Evolutionary conservation across 1,284 basidiomycete species (phyloP).

Genomic region (Leccinum pachyderme): DNA sequence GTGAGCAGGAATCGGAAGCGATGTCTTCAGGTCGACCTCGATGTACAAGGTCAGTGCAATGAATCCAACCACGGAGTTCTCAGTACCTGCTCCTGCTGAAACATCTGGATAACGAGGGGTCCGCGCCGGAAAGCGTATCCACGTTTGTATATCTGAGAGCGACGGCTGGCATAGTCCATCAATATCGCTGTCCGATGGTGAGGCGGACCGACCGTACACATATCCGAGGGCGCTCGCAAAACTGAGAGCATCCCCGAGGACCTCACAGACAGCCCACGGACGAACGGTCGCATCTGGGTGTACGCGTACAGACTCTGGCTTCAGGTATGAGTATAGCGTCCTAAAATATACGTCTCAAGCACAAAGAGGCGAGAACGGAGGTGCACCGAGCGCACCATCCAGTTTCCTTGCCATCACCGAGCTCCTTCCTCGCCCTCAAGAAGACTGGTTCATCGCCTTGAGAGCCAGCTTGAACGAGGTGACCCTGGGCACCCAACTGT

Average conservation of each 20-base stretch:
- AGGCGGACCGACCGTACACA: slow-evolving; percentile 42
- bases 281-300: slow-evolving; percentile 81
- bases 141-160: slow-evolving; percentile 74
- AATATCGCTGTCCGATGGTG: slow-evolving; percentile 5
- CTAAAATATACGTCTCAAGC: slow-evolving; percentile 36
- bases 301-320: slow-evolving; percentile 72
- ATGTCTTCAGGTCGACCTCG: slow-evolving; percentile 68
- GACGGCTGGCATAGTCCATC: slow-evolving; percentile 43
- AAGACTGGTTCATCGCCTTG: slow-evolving; percentile 61
- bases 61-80: not conserved
- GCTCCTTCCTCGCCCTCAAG: slow-evolving; percentile 69
- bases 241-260: slow-evolving; percentile 71
- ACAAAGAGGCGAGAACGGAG: not conserved
- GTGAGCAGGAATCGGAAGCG: slow-evolving; percentile 68
- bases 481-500: slow-evolving; percentile 58
- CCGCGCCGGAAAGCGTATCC: slow-evolving; percentile 74
- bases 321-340: slow-evolving; percentile 73
- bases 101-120: slow-evolving; percentile 70
- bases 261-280: slow-evolving; percentile 75
- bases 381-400: slow-evolving; percentile 50
- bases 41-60: slow-evolving; percentile 7
- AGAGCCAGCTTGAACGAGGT: slow-evolving; percentile 47
- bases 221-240: slow-evolving; percentile 77
- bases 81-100: slow-evolving; percentile 73
- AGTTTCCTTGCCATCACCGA: slow-evolving; percentile 45